Evolutionary conservation across 2,329 filamentous ascomycete genomes (phyloP).

Genomic region (Fusarium sterilihyphosum): DNA sequence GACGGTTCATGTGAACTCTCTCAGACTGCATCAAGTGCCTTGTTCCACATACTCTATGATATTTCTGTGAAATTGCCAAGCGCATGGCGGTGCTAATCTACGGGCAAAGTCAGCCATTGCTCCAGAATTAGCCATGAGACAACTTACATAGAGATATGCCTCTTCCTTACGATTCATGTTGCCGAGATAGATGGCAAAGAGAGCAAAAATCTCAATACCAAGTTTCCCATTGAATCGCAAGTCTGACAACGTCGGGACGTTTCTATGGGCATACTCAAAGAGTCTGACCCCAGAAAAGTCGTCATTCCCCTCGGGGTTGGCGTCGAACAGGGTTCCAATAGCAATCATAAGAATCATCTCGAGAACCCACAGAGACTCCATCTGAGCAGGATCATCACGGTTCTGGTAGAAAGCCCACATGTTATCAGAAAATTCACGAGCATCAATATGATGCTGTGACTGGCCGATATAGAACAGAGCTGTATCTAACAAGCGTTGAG

Average conservation of each 20-base stretch:
- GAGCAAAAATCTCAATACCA: slow-evolving; percentile 44
- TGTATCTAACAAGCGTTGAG: slow-evolving; percentile 35
- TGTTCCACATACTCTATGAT: slow-evolving; percentile 42
- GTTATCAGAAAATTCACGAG: slow-evolving; percentile 41
- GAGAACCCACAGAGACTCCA: slow-evolving; percentile 38
- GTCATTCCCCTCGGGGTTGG: slow-evolving; percentile 39
- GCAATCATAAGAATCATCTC: slow-evolving; percentile 44
- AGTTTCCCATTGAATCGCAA: slow-evolving; percentile 40
- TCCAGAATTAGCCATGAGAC: accelerated
- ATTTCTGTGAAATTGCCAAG: slow-evolving; percentile 43
- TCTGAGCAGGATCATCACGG: slow-evolving; percentile 32
- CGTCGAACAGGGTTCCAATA: slow-evolving; percentile 40
- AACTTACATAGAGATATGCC: slow-evolving; percentile 40
- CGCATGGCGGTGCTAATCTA: slow-evolving; percentile 45
- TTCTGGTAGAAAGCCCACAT: slow-evolving; percentile 43
- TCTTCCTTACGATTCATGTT: slow-evolving; percentile 43
- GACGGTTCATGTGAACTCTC: slow-evolving; percentile 40
- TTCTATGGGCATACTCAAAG: slow-evolving; percentile 43
- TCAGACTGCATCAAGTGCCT: slow-evolving; percentile 42
- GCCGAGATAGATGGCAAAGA: slow-evolving; percentile 40
- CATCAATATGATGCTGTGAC: slow-evolving; percentile 42
- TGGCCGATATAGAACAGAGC: slow-evolving; percentile 42
- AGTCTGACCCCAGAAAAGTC: slow-evolving; percentile 36
- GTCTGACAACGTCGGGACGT: slow-evolving; percentile 42
- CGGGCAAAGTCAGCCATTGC: not conserved